A percentile compares a stretch with the other conserved stretches of the same genome.
phyloP scores from a whole-genome alignment of 345 rosid genomes.

The Luvunga scandens region DNA sequence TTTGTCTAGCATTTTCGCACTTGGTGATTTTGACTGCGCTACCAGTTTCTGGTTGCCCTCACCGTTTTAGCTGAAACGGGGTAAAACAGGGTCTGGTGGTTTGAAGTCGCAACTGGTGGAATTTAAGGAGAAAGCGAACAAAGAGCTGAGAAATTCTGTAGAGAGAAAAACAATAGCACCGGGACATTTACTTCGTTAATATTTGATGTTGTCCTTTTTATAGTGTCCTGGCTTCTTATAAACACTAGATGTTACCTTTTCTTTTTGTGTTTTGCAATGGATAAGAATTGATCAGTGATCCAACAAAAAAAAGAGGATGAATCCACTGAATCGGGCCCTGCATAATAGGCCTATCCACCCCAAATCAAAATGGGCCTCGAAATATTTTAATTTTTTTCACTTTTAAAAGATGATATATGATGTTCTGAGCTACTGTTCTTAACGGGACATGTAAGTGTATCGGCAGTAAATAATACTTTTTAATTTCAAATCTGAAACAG shows the following conservation, averaged over 20 bases:
- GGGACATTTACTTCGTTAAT: background rate
- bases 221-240: background rate
- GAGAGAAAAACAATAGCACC: background rate
- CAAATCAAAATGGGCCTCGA: background rate
- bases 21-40: background rate
- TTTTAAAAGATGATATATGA: no score
- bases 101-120: background rate
- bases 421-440: no score
- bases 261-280: background rate
- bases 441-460: background rate
- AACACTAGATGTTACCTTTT: background rate
- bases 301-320: background rate
- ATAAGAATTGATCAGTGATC: background rate
- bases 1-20: background rate
- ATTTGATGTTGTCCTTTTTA: no score
- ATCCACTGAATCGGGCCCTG: no score
- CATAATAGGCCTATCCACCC: no score
- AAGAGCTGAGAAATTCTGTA: background rate
- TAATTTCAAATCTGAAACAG: background rate
- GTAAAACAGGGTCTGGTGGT: no score
- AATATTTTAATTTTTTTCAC: background rate
- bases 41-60: background rate
- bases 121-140: background rate
- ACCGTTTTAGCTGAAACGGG: background rate
- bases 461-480: background rate